Conservation (phyloP, 108 stramenopile species). For the Craspedostauros australis region DNA sequence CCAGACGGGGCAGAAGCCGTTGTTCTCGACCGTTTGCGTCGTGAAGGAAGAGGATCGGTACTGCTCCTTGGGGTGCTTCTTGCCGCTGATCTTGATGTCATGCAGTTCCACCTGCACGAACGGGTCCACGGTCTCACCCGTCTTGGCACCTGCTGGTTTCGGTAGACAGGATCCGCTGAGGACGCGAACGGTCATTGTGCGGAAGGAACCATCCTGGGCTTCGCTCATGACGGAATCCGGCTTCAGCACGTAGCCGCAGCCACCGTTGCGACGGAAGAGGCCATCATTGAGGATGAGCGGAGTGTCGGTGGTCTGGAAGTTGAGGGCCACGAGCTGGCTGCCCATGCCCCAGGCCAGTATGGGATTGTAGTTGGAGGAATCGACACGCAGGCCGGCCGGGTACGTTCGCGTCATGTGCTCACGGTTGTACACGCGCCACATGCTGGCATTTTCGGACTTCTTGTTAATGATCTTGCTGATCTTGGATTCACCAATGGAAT, state of each 20-base stretch:
- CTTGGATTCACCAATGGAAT: constrained; percentile 66
- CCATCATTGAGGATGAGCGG: constrained; percentile 84
- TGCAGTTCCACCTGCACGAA: constrained; percentile 63
- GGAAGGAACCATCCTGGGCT: neutral
- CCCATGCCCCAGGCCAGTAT: constrained; percentile 82
- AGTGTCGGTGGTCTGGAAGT: constrained; percentile 82
- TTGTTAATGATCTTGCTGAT: constrained; percentile 47
- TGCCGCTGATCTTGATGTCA: constrained; percentile 39
- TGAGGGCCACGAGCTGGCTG: constrained; percentile 90
- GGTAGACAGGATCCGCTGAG: constrained; percentile 67
- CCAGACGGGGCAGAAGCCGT: constrained; percentile 75
- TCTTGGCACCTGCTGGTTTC: constrained; percentile 61
- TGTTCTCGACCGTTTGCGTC: constrained; percentile 46
- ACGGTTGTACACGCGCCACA: constrained; percentile 73
- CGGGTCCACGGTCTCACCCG: constrained; percentile 76
- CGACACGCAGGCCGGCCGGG: constrained; percentile 75
- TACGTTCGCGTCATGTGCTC: constrained; percentile 81
- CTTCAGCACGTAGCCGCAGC: constrained; percentile 90
- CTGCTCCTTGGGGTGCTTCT: constrained; percentile 3
- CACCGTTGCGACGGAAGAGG: constrained; percentile 78
- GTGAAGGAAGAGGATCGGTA: constrained; percentile 10
- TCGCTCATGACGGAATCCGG: constrained; percentile 40
- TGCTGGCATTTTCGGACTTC: constrained; percentile 13
- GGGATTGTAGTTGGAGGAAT: constrained; percentile 93
- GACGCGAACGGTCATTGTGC: constrained; percentile 38